phyloP scores from a whole-genome alignment of 2,329 filamentous ascomycete species.

The Didymella segeticola region DNA sequence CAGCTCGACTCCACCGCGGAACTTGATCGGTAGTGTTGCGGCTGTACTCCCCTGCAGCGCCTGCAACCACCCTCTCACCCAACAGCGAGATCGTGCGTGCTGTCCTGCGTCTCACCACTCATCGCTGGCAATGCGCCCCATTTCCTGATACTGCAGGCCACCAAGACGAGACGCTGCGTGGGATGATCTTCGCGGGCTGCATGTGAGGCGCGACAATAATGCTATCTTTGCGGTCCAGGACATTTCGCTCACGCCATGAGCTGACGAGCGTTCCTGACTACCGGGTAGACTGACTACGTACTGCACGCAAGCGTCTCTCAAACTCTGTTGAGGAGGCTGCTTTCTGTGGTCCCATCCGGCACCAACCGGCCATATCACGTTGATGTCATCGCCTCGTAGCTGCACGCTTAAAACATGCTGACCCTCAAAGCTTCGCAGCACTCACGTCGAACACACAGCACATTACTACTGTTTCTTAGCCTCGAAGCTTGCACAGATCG shows the following conservation, averaged over 20 bases:
- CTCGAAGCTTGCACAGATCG: neutral
- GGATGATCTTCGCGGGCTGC: neutral
- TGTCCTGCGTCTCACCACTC: slow-evolving; percentile 11
- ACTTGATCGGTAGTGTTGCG: neutral
- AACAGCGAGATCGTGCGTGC: neutral
- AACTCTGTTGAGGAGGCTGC: slow-evolving; percentile 7
- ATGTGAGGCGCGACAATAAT: neutral
- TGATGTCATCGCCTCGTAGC: slow-evolving; percentile 17
- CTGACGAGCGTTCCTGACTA: slow-evolving; percentile 21
- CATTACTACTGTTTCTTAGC: neutral
- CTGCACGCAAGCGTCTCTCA: slow-evolving; percentile 21
- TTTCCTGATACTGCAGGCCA: slow-evolving; percentile 4
- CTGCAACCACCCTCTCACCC: neutral
- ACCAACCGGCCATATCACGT: slow-evolving; percentile 5
- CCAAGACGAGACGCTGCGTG: slow-evolving; percentile 1
- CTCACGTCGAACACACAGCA: slow-evolving; percentile 1
- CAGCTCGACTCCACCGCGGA: neutral
- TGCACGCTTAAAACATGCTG: slow-evolving; percentile 1
- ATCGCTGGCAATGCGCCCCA: neutral
- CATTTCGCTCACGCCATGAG: slow-evolving; percentile 29
- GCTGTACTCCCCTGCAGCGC: slow-evolving; percentile 5
- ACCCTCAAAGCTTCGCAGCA: slow-evolving; percentile 9
- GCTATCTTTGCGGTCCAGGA: neutral
- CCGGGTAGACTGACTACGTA: no score
- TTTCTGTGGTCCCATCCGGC: slow-evolving; percentile 10